Evolutionary conservation across 2,329 filamentous ascomycete species (phyloP).

Genomic region (Cytospora mali): DNA sequence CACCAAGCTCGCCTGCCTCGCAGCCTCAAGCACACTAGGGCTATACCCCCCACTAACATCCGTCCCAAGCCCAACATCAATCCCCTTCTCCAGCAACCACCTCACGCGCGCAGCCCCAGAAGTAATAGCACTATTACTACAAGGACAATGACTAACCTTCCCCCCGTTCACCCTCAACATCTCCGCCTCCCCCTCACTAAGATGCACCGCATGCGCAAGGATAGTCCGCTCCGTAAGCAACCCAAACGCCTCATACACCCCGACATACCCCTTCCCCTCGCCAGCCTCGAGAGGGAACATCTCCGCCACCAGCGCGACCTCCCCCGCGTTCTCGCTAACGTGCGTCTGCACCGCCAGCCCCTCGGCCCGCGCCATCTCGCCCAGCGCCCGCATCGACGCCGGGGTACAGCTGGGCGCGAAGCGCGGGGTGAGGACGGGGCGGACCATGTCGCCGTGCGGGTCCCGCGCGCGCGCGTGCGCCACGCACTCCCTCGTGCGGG

Average conservation of each 20-base stretch:
- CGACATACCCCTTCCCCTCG: conserved; percentile 57
- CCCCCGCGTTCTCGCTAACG: conserved; percentile 78
- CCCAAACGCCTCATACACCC: conserved; percentile 74
- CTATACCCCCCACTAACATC: conserved; percentile 90
- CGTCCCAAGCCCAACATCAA: conserved; percentile 84
- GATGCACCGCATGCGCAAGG: conserved; percentile 82
- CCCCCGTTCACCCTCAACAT: conserved; percentile 63
- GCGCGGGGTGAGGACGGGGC: conserved; percentile 76
- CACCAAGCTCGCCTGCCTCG: conserved; percentile 77
- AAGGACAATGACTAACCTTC: conserved; percentile 84
- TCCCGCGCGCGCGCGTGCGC: conserved; percentile 70
- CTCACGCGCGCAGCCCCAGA: conserved; percentile 78
- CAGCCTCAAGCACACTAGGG: conserved; percentile 79
- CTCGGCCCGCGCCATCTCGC: conserved; percentile 62
- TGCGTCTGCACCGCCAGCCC: conserved; percentile 82
- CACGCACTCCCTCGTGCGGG: conserved; percentile 61
- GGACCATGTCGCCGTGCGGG: conserved; percentile 64
- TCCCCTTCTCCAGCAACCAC: conserved; percentile 70
- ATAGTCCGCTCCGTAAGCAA: conserved; percentile 75
- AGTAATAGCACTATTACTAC: conserved; percentile 80
- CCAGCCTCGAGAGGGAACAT: conserved; percentile 63
- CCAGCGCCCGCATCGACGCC: conserved; percentile 65
- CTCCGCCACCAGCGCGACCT: conserved; percentile 69
- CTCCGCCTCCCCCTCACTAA: conserved; percentile 66
- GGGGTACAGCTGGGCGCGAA: conserved; percentile 67